These are phyloP conservation scores for Geosmithia flava DNA, from an alignment of 2,329 filamentous ascomycete species.

Conservation along the genomic window DNA sequence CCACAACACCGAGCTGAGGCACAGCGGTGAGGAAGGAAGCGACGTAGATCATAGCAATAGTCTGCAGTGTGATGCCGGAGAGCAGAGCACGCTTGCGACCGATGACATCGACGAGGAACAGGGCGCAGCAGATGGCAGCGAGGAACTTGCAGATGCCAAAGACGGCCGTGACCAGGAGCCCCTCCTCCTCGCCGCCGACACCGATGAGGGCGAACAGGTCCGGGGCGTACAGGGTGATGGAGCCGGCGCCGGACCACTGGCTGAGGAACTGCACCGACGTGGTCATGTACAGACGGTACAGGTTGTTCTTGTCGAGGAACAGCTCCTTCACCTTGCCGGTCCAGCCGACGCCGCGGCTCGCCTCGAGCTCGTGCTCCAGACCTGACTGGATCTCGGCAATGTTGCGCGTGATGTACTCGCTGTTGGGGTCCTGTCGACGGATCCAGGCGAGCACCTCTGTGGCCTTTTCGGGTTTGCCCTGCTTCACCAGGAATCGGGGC, in stretches of 20 bases:
- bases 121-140: slow-evolving; percentile 54
- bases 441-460: slow-evolving; percentile 41
- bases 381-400: slow-evolving; percentile 51
- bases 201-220: slow-evolving; percentile 64
- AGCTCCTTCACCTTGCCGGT: slow-evolving; percentile 56
- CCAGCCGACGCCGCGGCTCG: slow-evolving; percentile 52
- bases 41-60: slow-evolving; percentile 49
- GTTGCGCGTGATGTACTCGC: slow-evolving; percentile 50
- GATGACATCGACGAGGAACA: slow-evolving; percentile 70
- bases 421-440: slow-evolving; percentile 44
- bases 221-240: slow-evolving; percentile 65
- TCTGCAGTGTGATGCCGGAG: slow-evolving; percentile 46
- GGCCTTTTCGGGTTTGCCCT: slow-evolving; percentile 46
- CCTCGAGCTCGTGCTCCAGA: slow-evolving; percentile 60
- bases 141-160: slow-evolving; percentile 66
- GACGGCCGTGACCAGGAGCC: slow-evolving; percentile 60
- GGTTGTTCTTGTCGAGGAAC: slow-evolving; percentile 53
- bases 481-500: slow-evolving; percentile 58
- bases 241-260: slow-evolving; percentile 63
- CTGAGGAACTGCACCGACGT: slow-evolving; percentile 57
- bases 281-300: slow-evolving; percentile 60
- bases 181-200: slow-evolving; percentile 53
- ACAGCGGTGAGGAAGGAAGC: slow-evolving; percentile 50
- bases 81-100: slow-evolving; percentile 59
- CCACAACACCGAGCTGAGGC: slow-evolving; percentile 35